Evolutionary conservation across 441 rosid species (phyloP).

Genomic region (Lepidium campestre): DNA sequence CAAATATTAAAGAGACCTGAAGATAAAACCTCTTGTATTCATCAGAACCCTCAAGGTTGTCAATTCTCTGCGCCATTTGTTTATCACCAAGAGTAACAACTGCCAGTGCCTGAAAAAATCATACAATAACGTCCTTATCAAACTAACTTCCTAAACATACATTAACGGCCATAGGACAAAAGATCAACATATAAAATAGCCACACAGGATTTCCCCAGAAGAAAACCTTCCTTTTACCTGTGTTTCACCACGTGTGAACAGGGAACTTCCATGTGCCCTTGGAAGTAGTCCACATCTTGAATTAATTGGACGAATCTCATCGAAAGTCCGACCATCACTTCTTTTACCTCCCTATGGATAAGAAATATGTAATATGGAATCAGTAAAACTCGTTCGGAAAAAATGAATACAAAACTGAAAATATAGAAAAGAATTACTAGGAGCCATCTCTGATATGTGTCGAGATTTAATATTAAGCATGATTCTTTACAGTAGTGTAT

Average conservation of each 20-base stretch:
- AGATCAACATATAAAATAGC: not conserved
- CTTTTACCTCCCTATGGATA: slow-evolving; percentile 81
- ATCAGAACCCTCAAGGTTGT: slow-evolving; percentile 79
- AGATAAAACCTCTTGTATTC: slow-evolving; percentile 97
- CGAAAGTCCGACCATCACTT: slow-evolving; percentile 88
- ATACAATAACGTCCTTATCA: not conserved
- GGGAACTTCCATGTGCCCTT: slow-evolving; percentile 97
- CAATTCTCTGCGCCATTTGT: slow-evolving; percentile 96
- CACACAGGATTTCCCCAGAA: not conserved
- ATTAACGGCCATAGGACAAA: not conserved
- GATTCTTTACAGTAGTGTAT: not conserved
- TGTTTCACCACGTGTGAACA: slow-evolving; percentile 99
- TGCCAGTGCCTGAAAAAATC: slow-evolving; percentile 68
- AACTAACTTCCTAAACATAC: not conserved
- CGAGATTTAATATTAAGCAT: not conserved
- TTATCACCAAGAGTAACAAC: slow-evolving; percentile 97
- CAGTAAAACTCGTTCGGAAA: not conserved
- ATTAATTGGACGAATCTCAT: slow-evolving; percentile 80
- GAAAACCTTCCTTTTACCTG: slow-evolving; percentile 47
- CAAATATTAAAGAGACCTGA: slow-evolving; percentile 58
- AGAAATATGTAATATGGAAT: slow-evolving; percentile 1
- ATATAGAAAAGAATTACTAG: not conserved
- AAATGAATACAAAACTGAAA: not conserved
- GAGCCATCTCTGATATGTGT: not conserved
- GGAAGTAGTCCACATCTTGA: slow-evolving; percentile 92